Conservation (phyloP, 106 monocot species). For the Posidonia australis region DNA sequence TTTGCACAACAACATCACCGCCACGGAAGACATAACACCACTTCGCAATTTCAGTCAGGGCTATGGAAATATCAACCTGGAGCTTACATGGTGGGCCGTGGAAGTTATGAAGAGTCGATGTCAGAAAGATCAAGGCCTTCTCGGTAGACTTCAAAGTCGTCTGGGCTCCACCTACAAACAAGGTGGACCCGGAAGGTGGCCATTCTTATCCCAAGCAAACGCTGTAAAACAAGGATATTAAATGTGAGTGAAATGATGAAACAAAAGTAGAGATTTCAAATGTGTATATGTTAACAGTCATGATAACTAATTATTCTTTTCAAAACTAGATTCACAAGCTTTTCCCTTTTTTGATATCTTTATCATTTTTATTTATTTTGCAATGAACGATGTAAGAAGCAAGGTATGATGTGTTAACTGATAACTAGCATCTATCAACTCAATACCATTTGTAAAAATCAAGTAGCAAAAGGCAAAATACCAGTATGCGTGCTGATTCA, state of each 20-base stretch:
- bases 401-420: no score
- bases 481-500: conserved; percentile 74
- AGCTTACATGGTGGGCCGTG: background rate
- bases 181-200: conserved; percentile 78
- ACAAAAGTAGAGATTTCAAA: background rate
- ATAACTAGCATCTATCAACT: no score
- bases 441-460: no score
- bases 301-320: no score
- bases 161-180: conserved; percentile 65
- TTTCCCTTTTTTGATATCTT: no score
- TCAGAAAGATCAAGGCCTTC: conserved; percentile 32
- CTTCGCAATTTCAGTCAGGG: background rate
- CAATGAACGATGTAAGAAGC: no score
- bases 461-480: conserved; percentile 20
- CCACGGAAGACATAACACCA: background rate
- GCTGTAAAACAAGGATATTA: conserved; percentile 32
- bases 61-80: background rate
- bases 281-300: no score
- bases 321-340: no score
- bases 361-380: no score
- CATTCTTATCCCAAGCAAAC: conserved; percentile 81
- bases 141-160: conserved; percentile 75
- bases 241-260: background rate
- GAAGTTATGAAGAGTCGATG: background rate
- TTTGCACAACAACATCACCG: background rate